These are phyloP conservation scores for Pseudogymnoascus sp. DNA, from an alignment of 2,329 filamentous ascomycete genomes.

Conservation along the genomic window DNA sequence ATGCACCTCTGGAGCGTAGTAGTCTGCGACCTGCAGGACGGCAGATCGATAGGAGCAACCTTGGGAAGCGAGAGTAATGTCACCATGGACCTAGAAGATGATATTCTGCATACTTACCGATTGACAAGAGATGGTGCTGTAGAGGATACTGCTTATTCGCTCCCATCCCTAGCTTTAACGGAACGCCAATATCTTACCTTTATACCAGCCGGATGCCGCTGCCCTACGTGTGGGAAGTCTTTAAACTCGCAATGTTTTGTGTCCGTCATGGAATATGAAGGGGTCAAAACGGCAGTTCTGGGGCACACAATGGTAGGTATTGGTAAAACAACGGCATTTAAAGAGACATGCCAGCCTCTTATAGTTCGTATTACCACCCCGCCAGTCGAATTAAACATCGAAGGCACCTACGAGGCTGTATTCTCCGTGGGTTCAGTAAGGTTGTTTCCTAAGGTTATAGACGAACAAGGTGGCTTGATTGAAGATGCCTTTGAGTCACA, in stretches of 20 bases:
- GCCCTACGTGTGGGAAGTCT: slow-evolving; percentile 1
- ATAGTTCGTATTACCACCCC: slow-evolving; percentile 6
- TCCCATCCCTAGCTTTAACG: slow-evolving; percentile 1
- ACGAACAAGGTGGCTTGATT: neutral
- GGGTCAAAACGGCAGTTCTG: neutral
- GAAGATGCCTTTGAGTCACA: neutral
- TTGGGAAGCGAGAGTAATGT: neutral
- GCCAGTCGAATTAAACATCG: neutral
- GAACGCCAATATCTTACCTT: slow-evolving; percentile 8
- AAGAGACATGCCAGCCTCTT: slow-evolving; percentile 4
- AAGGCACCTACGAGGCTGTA: neutral
- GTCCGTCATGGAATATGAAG: slow-evolving; percentile 3
- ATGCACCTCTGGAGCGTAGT: neutral
- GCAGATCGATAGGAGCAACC: neutral
- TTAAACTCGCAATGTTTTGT: neutral
- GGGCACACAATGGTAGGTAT: neutral
- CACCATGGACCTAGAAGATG: neutral
- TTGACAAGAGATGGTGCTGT: slow-evolving; percentile 10
- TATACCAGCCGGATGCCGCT: slow-evolving; percentile 4
- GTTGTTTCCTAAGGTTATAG: neutral
- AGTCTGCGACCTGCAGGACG: slow-evolving; percentile 3
- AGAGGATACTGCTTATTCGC: neutral
- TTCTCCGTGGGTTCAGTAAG: neutral
- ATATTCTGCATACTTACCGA: slow-evolving; percentile 1
- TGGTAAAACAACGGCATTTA: neutral